Percentiles rank a stretch among this genome's conserved stretches.
phyloP scores from a whole-genome alignment of 768 basidiomycete genomes.

The Russula griseocarnosa region DNA sequence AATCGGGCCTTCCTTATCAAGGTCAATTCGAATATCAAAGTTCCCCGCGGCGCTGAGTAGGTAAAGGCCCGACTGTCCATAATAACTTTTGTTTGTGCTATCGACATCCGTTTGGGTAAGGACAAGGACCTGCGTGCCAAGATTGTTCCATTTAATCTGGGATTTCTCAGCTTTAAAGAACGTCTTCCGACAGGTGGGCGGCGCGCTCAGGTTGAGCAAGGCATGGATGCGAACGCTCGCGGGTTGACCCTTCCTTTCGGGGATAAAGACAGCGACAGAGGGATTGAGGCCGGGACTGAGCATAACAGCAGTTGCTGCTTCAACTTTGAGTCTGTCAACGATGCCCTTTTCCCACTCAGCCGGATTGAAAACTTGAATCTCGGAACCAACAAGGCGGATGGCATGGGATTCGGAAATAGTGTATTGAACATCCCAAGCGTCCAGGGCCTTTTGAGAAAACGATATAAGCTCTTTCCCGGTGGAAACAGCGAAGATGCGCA shows the following conservation, averaged over 20 bases:
- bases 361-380: constrained; percentile 81
- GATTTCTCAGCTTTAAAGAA: constrained; percentile 96
- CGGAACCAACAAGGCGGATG: constrained; percentile 70
- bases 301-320: constrained; percentile 71
- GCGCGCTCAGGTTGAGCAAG: constrained; percentile 53
- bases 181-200: constrained; percentile 83
- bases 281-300: constrained; percentile 85
- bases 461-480: constrained; percentile 83
- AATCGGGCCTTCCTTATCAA: constrained; percentile 96
- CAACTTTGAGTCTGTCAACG: constrained; percentile 75
- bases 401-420: constrained; percentile 87
- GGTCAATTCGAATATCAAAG: constrained; percentile 82
- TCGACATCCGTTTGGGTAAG: constrained; percentile 96
- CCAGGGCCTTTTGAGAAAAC: constrained; percentile 87
- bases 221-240: constrained; percentile 83
- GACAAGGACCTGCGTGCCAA: constrained; percentile 88
- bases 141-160: constrained; percentile 92
- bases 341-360: constrained; percentile 77
- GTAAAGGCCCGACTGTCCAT: constrained; percentile 95
- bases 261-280: constrained; percentile 85
- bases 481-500: constrained; percentile 81
- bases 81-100: constrained; percentile 95
- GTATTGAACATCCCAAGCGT: constrained; percentile 89
- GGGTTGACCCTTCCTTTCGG: constrained; percentile 94
- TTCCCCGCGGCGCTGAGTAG: constrained; percentile 88